Evolutionary conservation across 2,329 filamentous ascomycete genomes (phyloP).

Genomic region (Metarhizium rileyi): DNA sequence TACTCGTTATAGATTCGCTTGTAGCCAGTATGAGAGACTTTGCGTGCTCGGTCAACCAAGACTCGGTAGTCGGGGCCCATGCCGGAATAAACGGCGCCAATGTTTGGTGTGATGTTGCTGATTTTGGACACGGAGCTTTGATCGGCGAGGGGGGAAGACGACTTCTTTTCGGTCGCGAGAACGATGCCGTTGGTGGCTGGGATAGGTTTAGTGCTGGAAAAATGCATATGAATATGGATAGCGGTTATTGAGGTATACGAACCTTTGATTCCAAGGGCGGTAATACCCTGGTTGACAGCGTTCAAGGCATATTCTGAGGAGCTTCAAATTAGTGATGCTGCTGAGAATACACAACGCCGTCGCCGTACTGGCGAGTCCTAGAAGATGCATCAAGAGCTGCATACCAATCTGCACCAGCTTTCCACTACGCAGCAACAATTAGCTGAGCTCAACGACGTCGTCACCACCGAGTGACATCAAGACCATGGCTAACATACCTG

Average conservation of each 20-base stretch:
- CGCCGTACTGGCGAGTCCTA: not conserved
- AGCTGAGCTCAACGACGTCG: conserved; percentile 16
- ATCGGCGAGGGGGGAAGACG: conserved; percentile 93
- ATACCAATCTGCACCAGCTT: conserved; percentile 96
- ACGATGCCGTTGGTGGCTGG: conserved; percentile 97
- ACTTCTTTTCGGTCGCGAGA: conserved; percentile 98
- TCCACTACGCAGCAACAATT: conserved; percentile 56
- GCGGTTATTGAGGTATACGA: conserved; percentile 16
- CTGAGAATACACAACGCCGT: not conserved
- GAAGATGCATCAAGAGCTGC: conserved; percentile 7
- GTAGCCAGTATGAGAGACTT: conserved; percentile 96
- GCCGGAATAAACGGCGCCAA: conserved; percentile 98
- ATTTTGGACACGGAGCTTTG: conserved; percentile 92
- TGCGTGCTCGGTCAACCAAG: conserved; percentile 93
- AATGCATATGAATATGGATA: not conserved
- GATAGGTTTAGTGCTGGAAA: not conserved
- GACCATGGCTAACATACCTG: conserved; percentile 55
- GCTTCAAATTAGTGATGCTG: not conserved
- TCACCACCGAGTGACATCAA: conserved; percentile 12
- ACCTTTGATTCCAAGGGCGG: conserved; percentile 98
- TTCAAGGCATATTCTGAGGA: conserved; percentile 91
- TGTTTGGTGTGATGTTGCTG: conserved; percentile 95
- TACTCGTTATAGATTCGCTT: conserved; percentile 99
- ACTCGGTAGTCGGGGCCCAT: conserved; percentile 99
- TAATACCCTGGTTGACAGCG: conserved; percentile 98